Percentiles rank a stretch among this genome's conserved stretches.
phyloP scores from a whole-genome alignment of 140 eudicot genomes.

The Senecio squalidus region DNA sequence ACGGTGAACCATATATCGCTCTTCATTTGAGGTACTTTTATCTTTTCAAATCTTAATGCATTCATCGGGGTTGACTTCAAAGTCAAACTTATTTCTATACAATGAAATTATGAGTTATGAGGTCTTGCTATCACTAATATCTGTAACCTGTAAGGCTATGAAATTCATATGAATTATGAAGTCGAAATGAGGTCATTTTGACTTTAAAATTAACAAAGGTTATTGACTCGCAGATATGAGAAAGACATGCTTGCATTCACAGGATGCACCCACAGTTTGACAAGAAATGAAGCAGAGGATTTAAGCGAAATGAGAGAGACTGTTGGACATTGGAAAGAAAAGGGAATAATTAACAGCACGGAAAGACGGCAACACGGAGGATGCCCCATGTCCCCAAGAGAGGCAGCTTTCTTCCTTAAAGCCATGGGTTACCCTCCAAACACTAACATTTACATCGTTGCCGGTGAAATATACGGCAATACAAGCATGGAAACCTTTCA shows the following conservation, averaged over 20 bases:
- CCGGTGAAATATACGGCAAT: constrained; percentile 74
- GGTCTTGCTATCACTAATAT: neutral
- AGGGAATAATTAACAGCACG: constrained; percentile 63
- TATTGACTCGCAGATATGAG: constrained; percentile 57
- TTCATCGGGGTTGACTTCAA: neutral
- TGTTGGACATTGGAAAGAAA: constrained; percentile 94
- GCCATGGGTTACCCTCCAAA: constrained; percentile 81
- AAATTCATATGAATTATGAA: too few species aligned
- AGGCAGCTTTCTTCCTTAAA: constrained; percentile 86
- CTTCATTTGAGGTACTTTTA: constrained; percentile 78
- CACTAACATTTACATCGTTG: constrained; percentile 74
- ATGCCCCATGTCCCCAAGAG: constrained; percentile 95
- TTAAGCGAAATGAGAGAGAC: constrained; percentile 62
- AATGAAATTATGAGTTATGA: neutral
- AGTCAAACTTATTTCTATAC: constrained; percentile 2
- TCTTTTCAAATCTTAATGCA: neutral
- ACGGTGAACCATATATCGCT: constrained; percentile 72
- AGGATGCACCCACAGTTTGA: constrained; percentile 82
- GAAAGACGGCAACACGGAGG: constrained; percentile 70
- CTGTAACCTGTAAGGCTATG: too few species aligned
- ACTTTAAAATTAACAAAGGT: constrained; percentile 1
- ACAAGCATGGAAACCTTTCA: constrained; percentile 58
- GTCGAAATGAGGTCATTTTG: neutral
- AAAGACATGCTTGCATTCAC: constrained; percentile 98
- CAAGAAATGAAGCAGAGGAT: constrained; percentile 54